These are phyloP conservation scores for Puya raimondii DNA, from an alignment of 176 grass and related monocot genomes.

Conservation along the genomic window DNA sequence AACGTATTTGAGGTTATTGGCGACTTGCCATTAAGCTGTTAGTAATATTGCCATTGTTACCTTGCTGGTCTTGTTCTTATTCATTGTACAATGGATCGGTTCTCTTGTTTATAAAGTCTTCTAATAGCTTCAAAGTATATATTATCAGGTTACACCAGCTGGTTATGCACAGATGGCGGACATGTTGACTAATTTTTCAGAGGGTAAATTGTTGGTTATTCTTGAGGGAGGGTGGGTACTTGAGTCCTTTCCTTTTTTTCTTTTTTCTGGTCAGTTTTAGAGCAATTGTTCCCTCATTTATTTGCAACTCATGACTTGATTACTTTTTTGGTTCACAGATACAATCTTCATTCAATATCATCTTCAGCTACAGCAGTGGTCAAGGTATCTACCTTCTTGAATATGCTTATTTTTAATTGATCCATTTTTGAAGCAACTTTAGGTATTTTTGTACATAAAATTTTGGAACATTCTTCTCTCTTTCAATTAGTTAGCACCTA, in stretches of 20 bases:
- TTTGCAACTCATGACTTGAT: conserved; percentile 11
- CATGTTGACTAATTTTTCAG: conserved; percentile 55
- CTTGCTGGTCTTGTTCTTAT: neutral
- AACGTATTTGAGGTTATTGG: neutral
- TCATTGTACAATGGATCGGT: neutral
- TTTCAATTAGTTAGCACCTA: neutral
- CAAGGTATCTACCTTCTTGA: conserved; percentile 49
- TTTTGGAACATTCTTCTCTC: neutral
- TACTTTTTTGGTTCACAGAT: conserved; percentile 33
- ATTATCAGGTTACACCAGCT: conserved; percentile 65
- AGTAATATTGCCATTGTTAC: too few relatives aligned
- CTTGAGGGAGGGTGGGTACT: conserved; percentile 84
- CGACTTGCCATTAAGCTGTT: neutral
- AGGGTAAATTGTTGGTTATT: conserved; percentile 83
- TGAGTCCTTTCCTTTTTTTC: conserved; percentile 7
- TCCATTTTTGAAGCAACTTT: neutral
- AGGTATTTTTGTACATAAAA: too few relatives aligned
- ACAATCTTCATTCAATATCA: conserved; percentile 92
- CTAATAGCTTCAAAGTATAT: neutral
- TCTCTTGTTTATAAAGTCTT: too few relatives aligned
- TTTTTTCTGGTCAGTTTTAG: conserved; percentile 14
- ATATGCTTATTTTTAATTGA: neutral
- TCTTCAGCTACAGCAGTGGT: conserved; percentile 88
- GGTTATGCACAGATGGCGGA: conserved; percentile 81
- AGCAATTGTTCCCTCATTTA: conserved; percentile 5